Evolutionary conservation across 2,329 filamentous ascomycete genomes (phyloP), one percentile per base, ranked within the genome.

Genomic region (Bipolaris sorokiniana): DNA sequence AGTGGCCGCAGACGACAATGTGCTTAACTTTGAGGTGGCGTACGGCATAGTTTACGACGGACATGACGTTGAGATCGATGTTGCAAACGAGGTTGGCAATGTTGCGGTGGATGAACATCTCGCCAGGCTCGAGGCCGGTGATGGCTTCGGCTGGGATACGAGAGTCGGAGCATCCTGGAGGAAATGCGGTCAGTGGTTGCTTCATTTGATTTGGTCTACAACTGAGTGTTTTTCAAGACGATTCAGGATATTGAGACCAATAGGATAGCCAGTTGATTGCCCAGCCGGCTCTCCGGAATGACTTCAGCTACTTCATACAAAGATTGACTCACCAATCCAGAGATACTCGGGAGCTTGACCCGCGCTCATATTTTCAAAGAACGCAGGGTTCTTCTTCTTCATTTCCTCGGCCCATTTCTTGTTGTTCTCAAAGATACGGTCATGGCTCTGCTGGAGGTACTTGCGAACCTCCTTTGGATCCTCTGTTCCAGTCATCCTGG

Each of bases 341-440:
- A 91, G 84, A 76, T 90, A 90, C 69, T 90, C 87, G 53, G 88
- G 88, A 15, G 78, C 79, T 78, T 91, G 88, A 44, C 88, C 88
- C 7, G 83, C 83, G 18, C 82, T 78, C 59, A 91, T 82, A 73
- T 87, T 84, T 49, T 77, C 74, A 76, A 91, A 91, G 80, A 87
- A 90, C 9, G 83, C 79, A 3, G 87, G 86, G 76, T 91, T 86
- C 59, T 81, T 79, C 62, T 77, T 73, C 64, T 69, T 77, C 79
- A 88, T 86, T 62, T 84, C 77, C 45, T 81, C 81, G 11, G 87
- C 88, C 88, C 88, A 91, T 52, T 80, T 79, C 62, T 81, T 79
- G 80, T 90, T 91, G 81, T 86, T 84, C 65, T 88, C 84, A 67
- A 91, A 90, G 69, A 90, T 83, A 58, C 83, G 82, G 68, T 88